Conservation (phyloP, 805 yeast genomes). For the Jamesozyma jinghongensis region DNA sequence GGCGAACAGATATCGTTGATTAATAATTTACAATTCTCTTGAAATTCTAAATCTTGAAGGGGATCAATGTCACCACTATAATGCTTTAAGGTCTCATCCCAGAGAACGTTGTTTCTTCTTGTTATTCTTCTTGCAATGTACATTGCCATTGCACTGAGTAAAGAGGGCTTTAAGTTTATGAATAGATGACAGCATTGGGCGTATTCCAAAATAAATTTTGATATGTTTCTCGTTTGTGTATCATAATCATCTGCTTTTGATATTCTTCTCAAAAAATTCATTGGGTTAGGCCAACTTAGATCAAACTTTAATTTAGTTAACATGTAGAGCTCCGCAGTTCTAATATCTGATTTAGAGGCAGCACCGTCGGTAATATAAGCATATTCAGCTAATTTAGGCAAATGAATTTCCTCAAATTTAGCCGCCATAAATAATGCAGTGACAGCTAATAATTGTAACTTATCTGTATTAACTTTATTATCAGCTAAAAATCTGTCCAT, state of each 20-base stretch:
- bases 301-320: conserved; percentile 64
- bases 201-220: conserved; percentile 74
- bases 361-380: conserved; percentile 85
- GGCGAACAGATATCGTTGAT: conserved; percentile 23
- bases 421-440: conserved; percentile 85
- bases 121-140: conserved; percentile 60
- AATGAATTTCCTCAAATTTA: conserved; percentile 83
- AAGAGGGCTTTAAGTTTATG: conserved; percentile 64
- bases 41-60: conserved; percentile 15
- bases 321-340: conserved; percentile 74
- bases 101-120: conserved; percentile 18
- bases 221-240: conserved; percentile 71
- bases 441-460: conserved; percentile 77
- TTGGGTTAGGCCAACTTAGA: conserved; percentile 78
- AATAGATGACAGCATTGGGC: conserved; percentile 68
- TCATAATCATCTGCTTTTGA: conserved; percentile 89
- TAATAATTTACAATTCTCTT: conserved; percentile 17
- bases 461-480: conserved; percentile 65
- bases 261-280: conserved; percentile 79
- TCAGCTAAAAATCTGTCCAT: conserved; percentile 81
- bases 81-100: conserved; percentile 21
- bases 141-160: conserved; percentile 84
- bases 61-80: conserved; percentile 25
- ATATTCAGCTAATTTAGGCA: conserved; percentile 78
- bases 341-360: conserved; percentile 68